These are phyloP conservation scores for Fusarium sp. DNA, from an alignment of 2,329 filamentous ascomycete species.

Conservation along the genomic window DNA sequence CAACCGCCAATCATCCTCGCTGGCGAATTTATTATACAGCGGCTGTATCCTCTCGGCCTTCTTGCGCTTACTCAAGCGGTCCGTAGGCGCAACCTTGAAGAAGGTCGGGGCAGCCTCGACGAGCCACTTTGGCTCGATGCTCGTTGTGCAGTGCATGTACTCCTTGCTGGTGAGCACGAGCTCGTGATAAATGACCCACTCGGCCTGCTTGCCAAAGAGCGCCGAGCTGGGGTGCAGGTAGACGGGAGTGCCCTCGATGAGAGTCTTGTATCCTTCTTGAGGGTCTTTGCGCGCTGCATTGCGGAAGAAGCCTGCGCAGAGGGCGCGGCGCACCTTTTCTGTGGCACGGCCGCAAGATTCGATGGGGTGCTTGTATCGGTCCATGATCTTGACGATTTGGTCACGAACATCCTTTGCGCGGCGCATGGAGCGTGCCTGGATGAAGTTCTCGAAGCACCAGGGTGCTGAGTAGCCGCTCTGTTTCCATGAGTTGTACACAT, in stretches of 20 bases:
- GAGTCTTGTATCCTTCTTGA: slow-evolving; percentile 95
- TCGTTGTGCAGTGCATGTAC: slow-evolving; percentile 96
- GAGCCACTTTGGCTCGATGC: slow-evolving; percentile 93
- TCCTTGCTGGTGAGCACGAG: slow-evolving; percentile 95
- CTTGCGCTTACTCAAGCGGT: slow-evolving; percentile 89
- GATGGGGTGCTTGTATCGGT: slow-evolving; percentile 85
- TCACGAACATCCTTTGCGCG: slow-evolving; percentile 92
- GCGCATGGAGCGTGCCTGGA: slow-evolving; percentile 89
- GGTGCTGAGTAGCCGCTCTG: slow-evolving; percentile 81
- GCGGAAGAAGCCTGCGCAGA: slow-evolving; percentile 95
- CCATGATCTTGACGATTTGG: slow-evolving; percentile 93
- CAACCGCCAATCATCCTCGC: slow-evolving; percentile 94
- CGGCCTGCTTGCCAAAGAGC: slow-evolving; percentile 93
- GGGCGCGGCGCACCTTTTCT: slow-evolving; percentile 84
- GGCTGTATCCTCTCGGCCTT: slow-evolving; percentile 95
- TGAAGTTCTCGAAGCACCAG: slow-evolving; percentile 99
- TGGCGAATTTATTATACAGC: slow-evolving; percentile 90
- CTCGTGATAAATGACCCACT: slow-evolving; percentile 95
- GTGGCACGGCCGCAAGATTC: slow-evolving; percentile 89
- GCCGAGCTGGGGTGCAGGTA: slow-evolving; percentile 93
- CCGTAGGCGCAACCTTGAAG: slow-evolving; percentile 94
- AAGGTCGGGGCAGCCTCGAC: slow-evolving; percentile 98
- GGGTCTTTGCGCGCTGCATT: slow-evolving; percentile 95
- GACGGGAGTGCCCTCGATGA: slow-evolving; percentile 93
- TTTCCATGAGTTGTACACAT: slow-evolving; percentile 99